These are phyloP conservation scores for Cryptococcus neoformans DNA, from an alignment of 1,284 basidiomycete species.

Conservation along the genomic window DNA sequence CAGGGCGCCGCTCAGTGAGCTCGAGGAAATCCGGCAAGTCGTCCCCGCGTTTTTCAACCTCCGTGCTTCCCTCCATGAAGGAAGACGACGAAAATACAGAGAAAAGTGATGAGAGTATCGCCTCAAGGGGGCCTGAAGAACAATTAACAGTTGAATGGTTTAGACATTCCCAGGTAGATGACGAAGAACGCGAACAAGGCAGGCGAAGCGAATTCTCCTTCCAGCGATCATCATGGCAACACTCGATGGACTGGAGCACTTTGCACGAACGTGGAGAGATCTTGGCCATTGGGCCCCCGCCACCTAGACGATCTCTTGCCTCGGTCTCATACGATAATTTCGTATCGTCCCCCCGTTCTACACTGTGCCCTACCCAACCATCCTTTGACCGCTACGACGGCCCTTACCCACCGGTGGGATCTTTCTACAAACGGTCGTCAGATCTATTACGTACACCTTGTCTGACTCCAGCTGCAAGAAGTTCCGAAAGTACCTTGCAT, in stretches of 20 bases:
- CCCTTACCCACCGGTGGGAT: too few species aligned
- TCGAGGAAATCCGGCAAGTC: neutral
- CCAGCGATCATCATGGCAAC: neutral
- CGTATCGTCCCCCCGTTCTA: neutral
- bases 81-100: neutral
- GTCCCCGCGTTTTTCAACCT: neutral
- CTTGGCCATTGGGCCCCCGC: neutral
- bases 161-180: constrained; percentile 1
- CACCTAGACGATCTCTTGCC: neutral
- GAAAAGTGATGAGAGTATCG: neutral
- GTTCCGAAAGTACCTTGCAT: too few species aligned
- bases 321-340: neutral
- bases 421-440: too few species aligned
- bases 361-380: too few species aligned
- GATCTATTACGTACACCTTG: too few species aligned
- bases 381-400: too few species aligned
- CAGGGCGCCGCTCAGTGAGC: neutral
- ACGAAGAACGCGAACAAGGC: neutral
- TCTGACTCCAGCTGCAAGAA: too few species aligned
- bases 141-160: constrained; percentile 18
- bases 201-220: neutral
- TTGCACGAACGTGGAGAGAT: neutral
- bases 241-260: neutral
- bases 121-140: constrained; percentile 3
- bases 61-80: neutral